Base-by-base conservation (phyloP, 305 asterid genomes). In the Coffea humblotiana region DNA sequence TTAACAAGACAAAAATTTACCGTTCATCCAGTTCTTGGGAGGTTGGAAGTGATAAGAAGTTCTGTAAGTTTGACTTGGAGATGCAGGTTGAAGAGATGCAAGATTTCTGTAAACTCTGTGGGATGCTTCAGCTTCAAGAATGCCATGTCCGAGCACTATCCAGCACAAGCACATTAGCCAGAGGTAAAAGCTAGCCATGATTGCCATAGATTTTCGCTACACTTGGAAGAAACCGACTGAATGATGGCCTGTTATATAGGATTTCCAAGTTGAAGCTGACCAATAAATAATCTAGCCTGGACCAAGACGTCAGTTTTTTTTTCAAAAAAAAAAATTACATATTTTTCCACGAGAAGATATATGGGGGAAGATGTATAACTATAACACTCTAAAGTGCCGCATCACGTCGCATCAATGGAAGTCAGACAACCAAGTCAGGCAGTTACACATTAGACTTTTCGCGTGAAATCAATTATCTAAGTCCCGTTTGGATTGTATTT, bases 1-100 rank as follows among this genome's bases (percentile, higher is more conserved):
- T 45, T 67, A 11, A 11, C 25, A 23, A 29, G 35, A 7, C 23
- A 69, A 52, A 19, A 18, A 52, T 2, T 9, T 82, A 84, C 90
- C 95, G 51, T 91, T 89, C 89, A 89, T 87, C 93, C 93, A 89
- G 66, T 88, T 88, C 84, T 89, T 87, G 81, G 90, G 83, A 69
- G 95, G 93, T 75, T 91, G 95, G 72, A 91, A 91, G 78, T 91
- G 95, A 65, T 56, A 91, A 47, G 87, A 80, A 73, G 95, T 89
- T 77, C 92, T 81, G 76, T 91, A 72, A 72, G 80, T 77, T 35
- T 79, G 54, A 61, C 43, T 78, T 11, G 85, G 86, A 32, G 81
- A 32, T 25, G 72, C 11, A 19, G 89, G 80, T 9, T 84, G 19
- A n/a, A 80, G 35, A 19, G 80, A 45, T 43, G 85, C 88, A 12